These are phyloP conservation scores for Drechslerella coelobrocha DNA, from an alignment of 2,329 filamentous ascomycete species.

Conservation along the genomic window DNA sequence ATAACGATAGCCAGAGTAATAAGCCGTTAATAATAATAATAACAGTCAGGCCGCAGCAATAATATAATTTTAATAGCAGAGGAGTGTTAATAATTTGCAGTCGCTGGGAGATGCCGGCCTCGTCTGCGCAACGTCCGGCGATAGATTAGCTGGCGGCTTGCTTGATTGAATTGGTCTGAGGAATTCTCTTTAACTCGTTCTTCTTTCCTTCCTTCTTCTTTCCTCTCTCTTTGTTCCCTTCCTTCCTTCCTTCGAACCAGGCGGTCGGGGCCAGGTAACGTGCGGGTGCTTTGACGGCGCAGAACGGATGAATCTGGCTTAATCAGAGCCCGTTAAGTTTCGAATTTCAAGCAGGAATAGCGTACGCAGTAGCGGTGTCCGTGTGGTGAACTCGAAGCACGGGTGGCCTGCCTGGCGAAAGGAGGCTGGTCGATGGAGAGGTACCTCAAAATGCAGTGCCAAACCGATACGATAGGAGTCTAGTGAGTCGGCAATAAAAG, in stretches of 20 bases:
- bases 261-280: not conserved
- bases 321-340: not conserved
- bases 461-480: too few species aligned
- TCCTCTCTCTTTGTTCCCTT: too few species aligned
- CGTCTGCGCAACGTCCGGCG: too few species aligned
- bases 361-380: constrained; percentile 8
- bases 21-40: not conserved
- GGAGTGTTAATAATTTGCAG: not conserved
- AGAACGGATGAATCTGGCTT: not conserved
- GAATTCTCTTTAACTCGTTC: not conserved
- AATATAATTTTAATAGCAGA: constrained; percentile 1
- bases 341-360: constrained; percentile 9
- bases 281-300: not conserved
- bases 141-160: too few species aligned
- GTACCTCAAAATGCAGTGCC: constrained; percentile 4
- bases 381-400: constrained; percentile 3
- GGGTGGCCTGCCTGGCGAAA: constrained; percentile 32
- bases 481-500: too few species aligned
- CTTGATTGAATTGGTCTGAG: too few species aligned
- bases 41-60: not conserved
- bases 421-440: constrained; percentile 49
- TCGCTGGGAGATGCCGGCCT: constrained; percentile 10
- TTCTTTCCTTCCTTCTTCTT: not conserved
- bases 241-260: not conserved
- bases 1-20: not conserved